Conservation (phyloP, 2,329 filamentous ascomycete genomes). For the Gliomastix tumulicola region DNA sequence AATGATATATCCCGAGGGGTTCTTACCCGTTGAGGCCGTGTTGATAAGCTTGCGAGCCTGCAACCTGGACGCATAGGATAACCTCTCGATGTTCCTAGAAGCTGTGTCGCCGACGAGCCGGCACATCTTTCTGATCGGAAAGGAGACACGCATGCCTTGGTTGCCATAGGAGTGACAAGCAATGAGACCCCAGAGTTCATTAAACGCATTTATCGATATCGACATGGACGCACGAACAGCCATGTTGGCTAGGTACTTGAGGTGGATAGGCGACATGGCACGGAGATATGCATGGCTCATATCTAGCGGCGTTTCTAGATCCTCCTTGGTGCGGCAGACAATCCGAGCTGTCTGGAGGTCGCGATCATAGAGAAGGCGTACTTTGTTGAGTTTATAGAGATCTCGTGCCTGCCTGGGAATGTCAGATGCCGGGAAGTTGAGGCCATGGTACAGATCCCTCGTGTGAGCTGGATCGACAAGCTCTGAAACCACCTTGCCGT, state of each 20-base stretch:
- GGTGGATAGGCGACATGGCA: conserved; percentile 83
- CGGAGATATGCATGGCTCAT: conserved; percentile 79
- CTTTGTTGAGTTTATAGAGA: conserved; percentile 86
- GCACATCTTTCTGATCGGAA: conserved; percentile 89
- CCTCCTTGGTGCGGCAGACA: conserved; percentile 69
- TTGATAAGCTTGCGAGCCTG: conserved; percentile 87
- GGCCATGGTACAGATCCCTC: conserved; percentile 76
- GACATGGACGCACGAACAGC: conserved; percentile 91
- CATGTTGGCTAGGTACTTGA: conserved; percentile 87
- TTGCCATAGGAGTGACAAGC: conserved; percentile 76
- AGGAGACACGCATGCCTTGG: conserved; percentile 82
- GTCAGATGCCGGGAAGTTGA: conserved; percentile 84
- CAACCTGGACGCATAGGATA: conserved; percentile 78
- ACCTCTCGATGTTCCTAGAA: conserved; percentile 77
- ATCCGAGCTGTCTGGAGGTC: conserved; percentile 73
- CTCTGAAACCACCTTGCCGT: conserved; percentile 82
- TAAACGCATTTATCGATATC: conserved; percentile 82
- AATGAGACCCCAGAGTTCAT: conserved; percentile 81
- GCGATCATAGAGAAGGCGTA: conserved; percentile 79
- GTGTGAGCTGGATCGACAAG: conserved; percentile 74
- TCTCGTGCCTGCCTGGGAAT: conserved; percentile 81
- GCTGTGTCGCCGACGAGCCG: conserved; percentile 79
- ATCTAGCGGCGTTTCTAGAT: conserved; percentile 69
- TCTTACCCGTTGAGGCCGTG: conserved; percentile 71
- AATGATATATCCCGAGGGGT: conserved; percentile 84